phyloP scores from a whole-genome alignment of 2,329 filamentous ascomycete genomes.

The Penicillium sp. region DNA sequence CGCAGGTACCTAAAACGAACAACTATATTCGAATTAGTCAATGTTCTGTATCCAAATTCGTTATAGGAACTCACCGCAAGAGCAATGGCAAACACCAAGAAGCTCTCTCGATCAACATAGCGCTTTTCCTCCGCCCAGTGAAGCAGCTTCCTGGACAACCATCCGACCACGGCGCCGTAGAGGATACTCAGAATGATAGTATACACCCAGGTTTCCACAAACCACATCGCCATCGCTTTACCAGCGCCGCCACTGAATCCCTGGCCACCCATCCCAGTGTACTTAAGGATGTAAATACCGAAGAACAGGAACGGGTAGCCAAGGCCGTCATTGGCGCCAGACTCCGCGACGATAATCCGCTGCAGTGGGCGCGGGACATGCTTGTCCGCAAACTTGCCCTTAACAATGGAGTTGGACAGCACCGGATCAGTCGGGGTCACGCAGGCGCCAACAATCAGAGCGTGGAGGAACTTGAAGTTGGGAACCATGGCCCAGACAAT shows the following conservation, averaged over 20 bases:
- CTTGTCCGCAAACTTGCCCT: conserved; percentile 87
- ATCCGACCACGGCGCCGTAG: conserved; percentile 74
- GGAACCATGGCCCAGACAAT: conserved; percentile 74
- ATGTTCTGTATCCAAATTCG: neutral
- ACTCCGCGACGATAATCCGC: conserved; percentile 75
- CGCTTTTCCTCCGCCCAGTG: conserved; percentile 77
- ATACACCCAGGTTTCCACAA: conserved; percentile 80
- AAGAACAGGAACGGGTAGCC: conserved; percentile 87
- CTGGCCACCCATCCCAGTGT: conserved; percentile 56
- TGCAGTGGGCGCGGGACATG: conserved; percentile 80
- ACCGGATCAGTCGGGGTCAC: conserved; percentile 91
- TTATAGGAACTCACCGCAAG: conserved; percentile 57
- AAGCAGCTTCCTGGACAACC: conserved; percentile 73
- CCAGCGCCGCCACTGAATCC: conserved; percentile 56
- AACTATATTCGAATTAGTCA: conserved; percentile 44
- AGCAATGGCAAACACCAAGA: conserved; percentile 79
- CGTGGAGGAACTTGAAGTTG: conserved; percentile 67
- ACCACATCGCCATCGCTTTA: conserved; percentile 73
- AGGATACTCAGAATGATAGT: conserved; percentile 71
- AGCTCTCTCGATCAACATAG: conserved; percentile 82
- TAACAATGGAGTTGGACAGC: conserved; percentile 82
- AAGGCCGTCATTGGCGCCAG: conserved; percentile 81
- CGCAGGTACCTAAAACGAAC: conserved; percentile 82
- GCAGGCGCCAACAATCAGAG: conserved; percentile 74
- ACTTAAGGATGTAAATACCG: conserved; percentile 77